Evolutionary conservation across 495 filamentous ascomycete genomes (phyloP), one percentile per base, ranked within the genome.

Genomic region (Chaetomidium leptoderma): DNA sequence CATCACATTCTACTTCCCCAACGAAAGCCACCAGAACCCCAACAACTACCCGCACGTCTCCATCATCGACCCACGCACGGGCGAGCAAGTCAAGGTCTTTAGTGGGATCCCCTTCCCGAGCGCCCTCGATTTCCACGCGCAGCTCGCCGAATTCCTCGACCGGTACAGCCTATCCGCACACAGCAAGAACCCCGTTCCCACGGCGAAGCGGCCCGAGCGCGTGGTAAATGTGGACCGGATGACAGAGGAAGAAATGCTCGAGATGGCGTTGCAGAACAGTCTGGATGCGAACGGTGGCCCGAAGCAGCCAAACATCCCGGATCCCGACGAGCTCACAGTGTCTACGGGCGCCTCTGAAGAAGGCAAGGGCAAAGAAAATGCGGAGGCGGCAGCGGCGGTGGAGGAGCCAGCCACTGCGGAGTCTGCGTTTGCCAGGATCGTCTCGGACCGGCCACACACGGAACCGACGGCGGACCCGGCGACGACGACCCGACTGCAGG

Each of bases 81-180:
- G 93, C 39, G 93, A 97, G 72, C 92, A 97, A 70, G 90, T 97
- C 58, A 97, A 98, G 72, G 84, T 92, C 2, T 97, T 92, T 91
- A 91, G 89, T 6, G 91, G 92, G 3, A 77, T 78, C 16, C 91
- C 93, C 17, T 85, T 89, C 37, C 83, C 92, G 10, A 82, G 81
- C 39, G 70, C 91, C 3, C 65, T 81, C 14, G 93, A 97, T 11
- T 97, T 97, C 65, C 82, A 95, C 49, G 90, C 88, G 70, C 86
- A 95, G 59, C 79, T 98, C 2, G 88, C 92, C 65, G 93, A 98
- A 68, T 98, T 98, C 66, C 82, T 98, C 3, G 95, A 96, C 65
- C 83, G 93, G 3, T 98, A 97, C 70, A 96, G 91, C 65, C 77
- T 98, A 53, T 88, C 85, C 11, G 83, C 82, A 23, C 84, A 92